Evolutionary conservation across 129 eudicot genomes (phyloP).

Genomic region (Artemisia annua): DNA sequence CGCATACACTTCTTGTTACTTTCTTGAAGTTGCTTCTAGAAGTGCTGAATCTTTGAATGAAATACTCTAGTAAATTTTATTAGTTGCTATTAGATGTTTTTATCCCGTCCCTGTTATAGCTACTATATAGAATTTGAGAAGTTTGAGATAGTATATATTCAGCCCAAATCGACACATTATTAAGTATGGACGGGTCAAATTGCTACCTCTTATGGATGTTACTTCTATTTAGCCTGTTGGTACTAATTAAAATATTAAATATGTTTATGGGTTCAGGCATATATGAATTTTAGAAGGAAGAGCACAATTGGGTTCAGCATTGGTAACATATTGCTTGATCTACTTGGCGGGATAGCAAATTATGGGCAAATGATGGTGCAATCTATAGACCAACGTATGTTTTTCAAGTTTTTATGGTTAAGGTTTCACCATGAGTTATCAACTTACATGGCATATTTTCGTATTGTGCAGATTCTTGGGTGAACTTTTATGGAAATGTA

Average conservation of each 20-base stretch:
- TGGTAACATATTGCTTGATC: conserved; percentile 79
- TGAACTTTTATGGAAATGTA: conserved; percentile 83
- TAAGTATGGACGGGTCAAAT: too few relatives aligned
- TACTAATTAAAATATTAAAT: neutral
- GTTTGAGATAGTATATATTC: too few relatives aligned
- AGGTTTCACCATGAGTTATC: neutral
- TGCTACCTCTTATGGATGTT: too few relatives aligned
- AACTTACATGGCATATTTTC: conserved; percentile 10
- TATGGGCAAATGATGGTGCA: conserved; percentile 75
- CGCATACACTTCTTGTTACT: too few relatives aligned
- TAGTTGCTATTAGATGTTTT: too few relatives aligned
- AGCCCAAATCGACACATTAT: too few relatives aligned
- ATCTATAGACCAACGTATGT: conserved; percentile 72
- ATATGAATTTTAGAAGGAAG: conserved; percentile 68
- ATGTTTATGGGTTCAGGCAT: conserved; percentile 37
- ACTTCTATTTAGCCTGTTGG: neutral
- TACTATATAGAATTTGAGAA: too few relatives aligned
- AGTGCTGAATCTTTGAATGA: too few relatives aligned
- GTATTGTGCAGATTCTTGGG: conserved; percentile 64
- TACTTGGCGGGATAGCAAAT: conserved; percentile 67
- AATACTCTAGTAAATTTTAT: too few relatives aligned
- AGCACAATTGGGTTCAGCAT: conserved; percentile 85
- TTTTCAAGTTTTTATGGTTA: neutral
- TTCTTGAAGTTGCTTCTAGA: too few relatives aligned
- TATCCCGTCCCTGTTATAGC: too few relatives aligned